These are phyloP conservation scores for Ustilago esculenta DNA, from an alignment of 1,284 basidiomycete species.

Conservation along the genomic window DNA sequence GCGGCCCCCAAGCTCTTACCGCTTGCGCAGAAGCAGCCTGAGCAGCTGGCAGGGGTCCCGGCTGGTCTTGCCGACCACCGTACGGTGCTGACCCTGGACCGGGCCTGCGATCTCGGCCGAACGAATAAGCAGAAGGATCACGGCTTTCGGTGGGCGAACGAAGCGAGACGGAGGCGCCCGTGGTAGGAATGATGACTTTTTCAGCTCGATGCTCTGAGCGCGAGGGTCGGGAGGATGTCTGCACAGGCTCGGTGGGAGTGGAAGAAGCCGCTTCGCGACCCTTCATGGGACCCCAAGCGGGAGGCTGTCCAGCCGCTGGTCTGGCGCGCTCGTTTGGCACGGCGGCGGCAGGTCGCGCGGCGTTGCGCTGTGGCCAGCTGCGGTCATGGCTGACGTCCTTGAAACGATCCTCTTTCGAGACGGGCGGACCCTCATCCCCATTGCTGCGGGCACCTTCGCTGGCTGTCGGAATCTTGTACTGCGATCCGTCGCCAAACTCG, in stretches of 20 bases:
- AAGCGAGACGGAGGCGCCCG: constrained; percentile 44
- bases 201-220: constrained; percentile 40
- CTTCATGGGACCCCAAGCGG: constrained; percentile 30
- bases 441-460: constrained; percentile 31
- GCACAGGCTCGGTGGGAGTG: constrained; percentile 12
- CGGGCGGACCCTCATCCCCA: constrained; percentile 25
- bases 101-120: constrained; percentile 36
- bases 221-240: constrained; percentile 17
- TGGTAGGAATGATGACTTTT: constrained; percentile 47
- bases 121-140: constrained; percentile 16
- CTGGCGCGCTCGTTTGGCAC: constrained; percentile 17
- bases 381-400: constrained; percentile 60
- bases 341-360: constrained; percentile 1
- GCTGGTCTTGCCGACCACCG: constrained; percentile 23
- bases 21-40: constrained; percentile 27
- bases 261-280: constrained; percentile 21
- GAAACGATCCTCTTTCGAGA: constrained; percentile 63
- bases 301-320: constrained; percentile 12
- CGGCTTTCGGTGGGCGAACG: constrained; percentile 42
- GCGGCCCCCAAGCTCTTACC: constrained; percentile 58
- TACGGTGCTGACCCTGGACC: constrained; percentile 17
- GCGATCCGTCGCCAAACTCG: constrained; percentile 64
- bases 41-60: constrained; percentile 9
- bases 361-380: constrained; percentile 52
- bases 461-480: constrained; percentile 60